phyloP scores from a whole-genome alignment of 148 eudicot species.

The Silene conica region DNA sequence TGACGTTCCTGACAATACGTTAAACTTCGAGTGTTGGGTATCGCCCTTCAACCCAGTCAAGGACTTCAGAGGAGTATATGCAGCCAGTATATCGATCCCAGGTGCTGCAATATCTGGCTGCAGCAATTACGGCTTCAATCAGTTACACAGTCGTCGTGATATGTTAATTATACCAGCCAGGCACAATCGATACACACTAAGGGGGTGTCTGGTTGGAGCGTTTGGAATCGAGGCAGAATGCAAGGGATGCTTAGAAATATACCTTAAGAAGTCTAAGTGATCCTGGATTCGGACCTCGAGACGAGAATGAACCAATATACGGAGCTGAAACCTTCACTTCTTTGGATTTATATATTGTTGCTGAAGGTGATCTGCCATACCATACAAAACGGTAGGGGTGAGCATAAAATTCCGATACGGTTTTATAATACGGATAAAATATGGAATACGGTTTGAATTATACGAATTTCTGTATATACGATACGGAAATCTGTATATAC shows the following conservation, averaged over 20 bases:
- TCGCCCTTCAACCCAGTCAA: conserved; percentile 77
- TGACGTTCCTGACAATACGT: conserved; percentile 86
- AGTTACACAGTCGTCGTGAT: background rate
- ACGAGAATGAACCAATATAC: conserved; percentile 69
- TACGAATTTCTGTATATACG: no score
- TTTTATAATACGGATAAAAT: no score
- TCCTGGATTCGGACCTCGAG: conserved; percentile 83
- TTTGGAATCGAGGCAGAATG: no score
- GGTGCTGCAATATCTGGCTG: conserved; percentile 98
- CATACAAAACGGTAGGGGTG: conserved; percentile 16
- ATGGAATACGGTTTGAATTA: no score
- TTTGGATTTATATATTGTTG: conserved; percentile 49
- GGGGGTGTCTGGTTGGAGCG: no score
- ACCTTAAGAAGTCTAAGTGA: conserved; percentile 75
- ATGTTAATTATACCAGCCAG: no score
- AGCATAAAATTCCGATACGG: no score
- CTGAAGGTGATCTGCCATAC: conserved; percentile 55
- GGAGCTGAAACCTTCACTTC: conserved; percentile 66
- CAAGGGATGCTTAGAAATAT: background rate
- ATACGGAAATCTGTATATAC: no score
- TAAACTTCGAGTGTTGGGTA: conserved; percentile 59
- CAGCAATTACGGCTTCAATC: background rate
- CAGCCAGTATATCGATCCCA: conserved; percentile 78
- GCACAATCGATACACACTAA: no score
- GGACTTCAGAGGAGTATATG: conserved; percentile 71